These are phyloP conservation scores for Fusarium piperis DNA, from an alignment of 2,329 filamentous ascomycete genomes.

Conservation along the genomic window DNA sequence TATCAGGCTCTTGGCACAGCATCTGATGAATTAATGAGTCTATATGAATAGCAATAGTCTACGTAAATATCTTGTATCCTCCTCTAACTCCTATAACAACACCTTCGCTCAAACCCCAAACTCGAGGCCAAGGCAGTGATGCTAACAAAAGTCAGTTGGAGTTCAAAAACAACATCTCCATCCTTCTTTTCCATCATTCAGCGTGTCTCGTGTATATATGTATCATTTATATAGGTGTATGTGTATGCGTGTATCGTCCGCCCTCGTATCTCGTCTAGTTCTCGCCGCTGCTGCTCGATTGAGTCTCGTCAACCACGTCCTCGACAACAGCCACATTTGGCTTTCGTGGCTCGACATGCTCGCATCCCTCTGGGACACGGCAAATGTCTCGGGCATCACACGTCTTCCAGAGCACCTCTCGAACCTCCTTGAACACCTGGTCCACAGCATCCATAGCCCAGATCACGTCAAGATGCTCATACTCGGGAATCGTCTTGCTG, in stretches of 20 bases:
- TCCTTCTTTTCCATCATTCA: background rate
- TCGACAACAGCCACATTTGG: background rate
- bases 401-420: slow-evolving; percentile 86
- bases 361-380: slow-evolving; percentile 72
- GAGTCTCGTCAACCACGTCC: slow-evolving; percentile 23
- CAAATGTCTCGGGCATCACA: slow-evolving; percentile 65
- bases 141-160: background rate
- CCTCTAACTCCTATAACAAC: slow-evolving; percentile 5
- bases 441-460: slow-evolving; percentile 93
- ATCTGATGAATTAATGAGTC: background rate
- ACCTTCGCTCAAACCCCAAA: background rate
- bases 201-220: background rate
- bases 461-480: slow-evolving; percentile 93
- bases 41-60: background rate
- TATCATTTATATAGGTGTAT: slow-evolving; percentile 4
- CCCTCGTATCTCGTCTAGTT: slow-evolving; percentile 9
- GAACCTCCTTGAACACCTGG: slow-evolving; percentile 82
- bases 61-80: background rate
- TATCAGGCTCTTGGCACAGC: background rate
- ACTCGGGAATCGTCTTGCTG: slow-evolving; percentile 82
- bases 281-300: slow-evolving; percentile 40
- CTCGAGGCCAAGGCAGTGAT: background rate
- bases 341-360: slow-evolving; percentile 56
- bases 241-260: slow-evolving; percentile 16
- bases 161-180: background rate